A percentile compares a stretch with the other conserved stretches of the same genome.
phyloP scores from a whole-genome alignment of 2,329 filamentous ascomycete genomes.

The Diplodia seriata region DNA sequence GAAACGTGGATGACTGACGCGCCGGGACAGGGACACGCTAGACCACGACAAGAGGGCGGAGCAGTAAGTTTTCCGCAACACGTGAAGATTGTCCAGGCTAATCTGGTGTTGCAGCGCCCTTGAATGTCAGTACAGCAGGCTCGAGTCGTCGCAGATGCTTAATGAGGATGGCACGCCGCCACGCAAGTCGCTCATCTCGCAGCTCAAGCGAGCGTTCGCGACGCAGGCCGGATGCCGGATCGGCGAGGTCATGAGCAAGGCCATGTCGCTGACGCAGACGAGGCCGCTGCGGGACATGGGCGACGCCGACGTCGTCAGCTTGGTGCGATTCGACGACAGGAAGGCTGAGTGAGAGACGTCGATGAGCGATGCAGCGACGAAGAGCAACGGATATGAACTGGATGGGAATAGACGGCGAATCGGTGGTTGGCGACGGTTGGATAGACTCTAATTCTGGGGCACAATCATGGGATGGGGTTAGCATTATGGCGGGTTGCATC shows the following conservation, averaged over 20 bases:
- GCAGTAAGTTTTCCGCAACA: constrained; percentile 5
- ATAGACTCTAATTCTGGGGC: not conserved
- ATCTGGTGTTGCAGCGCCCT: not conserved
- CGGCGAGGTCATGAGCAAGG: constrained; percentile 5
- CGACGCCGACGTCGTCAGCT: not conserved
- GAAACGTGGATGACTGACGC: not conserved
- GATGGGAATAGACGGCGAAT: not conserved
- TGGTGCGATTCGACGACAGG: constrained; percentile 13
- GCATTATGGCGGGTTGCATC: not conserved
- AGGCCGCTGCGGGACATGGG: constrained; percentile 5
- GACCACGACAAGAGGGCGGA: constrained; percentile 20
- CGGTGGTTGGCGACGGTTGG: not conserved
- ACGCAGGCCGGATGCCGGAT: constrained; percentile 4
- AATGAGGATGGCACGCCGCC: constrained; percentile 22
- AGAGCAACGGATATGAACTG: too few relatives aligned
- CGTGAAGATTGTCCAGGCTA: not conserved
- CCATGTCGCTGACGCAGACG: not conserved
- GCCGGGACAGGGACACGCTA: constrained; percentile 4
- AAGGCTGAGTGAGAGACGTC: not conserved
- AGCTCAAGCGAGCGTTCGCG: constrained; percentile 23
- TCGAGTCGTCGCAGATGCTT: constrained; percentile 18
- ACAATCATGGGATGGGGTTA: not conserved
- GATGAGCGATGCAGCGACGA: too few relatives aligned
- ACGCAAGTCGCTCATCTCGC: constrained; percentile 25
- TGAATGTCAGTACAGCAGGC: not conserved